Evolutionary conservation across 1,284 basidiomycete genomes (phyloP).

Genomic region (Inonotus obliquus): DNA sequence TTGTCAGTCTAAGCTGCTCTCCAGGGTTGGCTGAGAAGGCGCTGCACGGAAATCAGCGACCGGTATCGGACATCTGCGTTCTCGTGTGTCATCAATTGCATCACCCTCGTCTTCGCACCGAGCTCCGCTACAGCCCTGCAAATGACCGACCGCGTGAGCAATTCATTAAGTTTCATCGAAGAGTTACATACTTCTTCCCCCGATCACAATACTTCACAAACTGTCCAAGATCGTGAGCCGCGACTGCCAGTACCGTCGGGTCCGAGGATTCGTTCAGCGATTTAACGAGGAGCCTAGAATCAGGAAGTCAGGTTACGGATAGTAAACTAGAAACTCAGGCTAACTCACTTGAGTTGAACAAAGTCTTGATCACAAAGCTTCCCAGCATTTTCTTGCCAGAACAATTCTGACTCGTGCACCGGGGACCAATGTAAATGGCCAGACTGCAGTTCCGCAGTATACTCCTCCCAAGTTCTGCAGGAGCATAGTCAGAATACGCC

Average conservation of each 20-base stretch:
- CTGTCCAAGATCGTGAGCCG: slow-evolving; percentile 89
- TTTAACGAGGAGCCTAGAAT: slow-evolving; percentile 61
- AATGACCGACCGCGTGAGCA: slow-evolving; percentile 8
- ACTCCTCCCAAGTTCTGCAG: slow-evolving; percentile 90
- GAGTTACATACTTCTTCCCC: slow-evolving; percentile 74
- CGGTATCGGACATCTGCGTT: slow-evolving; percentile 90
- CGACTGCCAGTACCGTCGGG: slow-evolving; percentile 78
- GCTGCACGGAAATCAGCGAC: slow-evolving; percentile 81
- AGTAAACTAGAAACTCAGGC: slow-evolving; percentile 1
- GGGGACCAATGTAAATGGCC: slow-evolving; percentile 94
- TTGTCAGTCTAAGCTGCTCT: slow-evolving; percentile 11
- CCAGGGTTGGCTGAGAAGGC: slow-evolving; percentile 81
- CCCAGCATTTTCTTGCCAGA: slow-evolving; percentile 94
- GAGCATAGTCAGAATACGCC: slow-evolving; percentile 1
- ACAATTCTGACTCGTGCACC: slow-evolving; percentile 92
- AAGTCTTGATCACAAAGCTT: slow-evolving; percentile 81
- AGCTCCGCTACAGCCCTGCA: slow-evolving; percentile 28
- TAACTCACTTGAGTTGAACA: slow-evolving; percentile 70
- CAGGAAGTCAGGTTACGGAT: neutral
- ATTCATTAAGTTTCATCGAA: slow-evolving; percentile 9
- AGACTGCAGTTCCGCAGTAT: slow-evolving; percentile 84
- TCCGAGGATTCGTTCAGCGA: slow-evolving; percentile 71
- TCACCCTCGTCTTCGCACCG: slow-evolving; percentile 85
- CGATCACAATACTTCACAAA: slow-evolving; percentile 88
- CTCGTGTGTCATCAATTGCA: slow-evolving; percentile 91